These are phyloP conservation scores for Oenanthe sinensis DNA, from an alignment of 129 eudicot species.

Conservation along the genomic window DNA sequence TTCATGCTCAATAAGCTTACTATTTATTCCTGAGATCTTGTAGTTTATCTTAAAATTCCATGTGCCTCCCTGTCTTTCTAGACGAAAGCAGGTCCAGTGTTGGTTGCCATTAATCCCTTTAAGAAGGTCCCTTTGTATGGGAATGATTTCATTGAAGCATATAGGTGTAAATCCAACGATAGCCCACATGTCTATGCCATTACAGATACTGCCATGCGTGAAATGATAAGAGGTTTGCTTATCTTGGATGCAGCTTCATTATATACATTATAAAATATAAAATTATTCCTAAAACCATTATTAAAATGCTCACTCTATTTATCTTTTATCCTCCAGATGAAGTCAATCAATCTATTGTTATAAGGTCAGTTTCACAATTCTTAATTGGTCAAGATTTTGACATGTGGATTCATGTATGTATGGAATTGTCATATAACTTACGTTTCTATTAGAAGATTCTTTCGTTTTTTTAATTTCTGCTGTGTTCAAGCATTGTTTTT, in stretches of 20 bases:
- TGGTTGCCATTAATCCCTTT: constrained; percentile 84
- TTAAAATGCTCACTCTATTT: not conserved
- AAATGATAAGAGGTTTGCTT: constrained; percentile 67
- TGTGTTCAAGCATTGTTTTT: not conserved
- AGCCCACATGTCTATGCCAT: constrained; percentile 98
- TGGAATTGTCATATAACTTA: not conserved
- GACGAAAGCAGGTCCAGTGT: constrained; percentile 94
- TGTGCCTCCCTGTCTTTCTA: too few relatives aligned
- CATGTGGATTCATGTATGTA: not conserved
- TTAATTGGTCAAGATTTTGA: constrained; percentile 2
- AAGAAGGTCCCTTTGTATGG: constrained; percentile 67
- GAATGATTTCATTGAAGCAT: constrained; percentile 53
- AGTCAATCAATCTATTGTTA: constrained; percentile 85
- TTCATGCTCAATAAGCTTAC: constrained; percentile 2
- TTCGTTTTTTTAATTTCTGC: not conserved
- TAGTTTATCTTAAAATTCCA: constrained; percentile 17
- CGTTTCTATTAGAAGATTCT: not conserved
- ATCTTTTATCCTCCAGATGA: constrained; percentile 47
- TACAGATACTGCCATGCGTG: constrained; percentile 65
- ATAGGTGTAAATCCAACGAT: constrained; percentile 41
- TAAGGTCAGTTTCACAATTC: constrained; percentile 49
- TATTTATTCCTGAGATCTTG: constrained; percentile 2
- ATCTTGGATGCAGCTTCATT: not conserved
- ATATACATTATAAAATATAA: not conserved
- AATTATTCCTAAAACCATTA: not conserved